Conservation (phyloP, 805 yeast genomes). For the Barnettozyma wickerhamii region DNA sequence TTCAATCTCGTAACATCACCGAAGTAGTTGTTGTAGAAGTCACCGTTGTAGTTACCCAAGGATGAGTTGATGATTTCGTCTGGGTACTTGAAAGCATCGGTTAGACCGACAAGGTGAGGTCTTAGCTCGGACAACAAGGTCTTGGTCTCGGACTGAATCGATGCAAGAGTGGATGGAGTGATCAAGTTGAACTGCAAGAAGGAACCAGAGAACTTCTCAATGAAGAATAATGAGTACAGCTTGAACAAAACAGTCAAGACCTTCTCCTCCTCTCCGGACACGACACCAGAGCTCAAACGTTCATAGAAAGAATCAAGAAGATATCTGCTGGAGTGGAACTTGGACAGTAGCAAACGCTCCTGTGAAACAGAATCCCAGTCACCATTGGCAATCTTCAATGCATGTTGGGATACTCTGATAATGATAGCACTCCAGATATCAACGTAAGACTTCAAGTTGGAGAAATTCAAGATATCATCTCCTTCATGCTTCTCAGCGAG, state of each 20-base stretch:
- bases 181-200: constrained; percentile 64
- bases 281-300: constrained; percentile 18
- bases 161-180: constrained; percentile 42
- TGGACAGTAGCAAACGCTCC: constrained; percentile 34
- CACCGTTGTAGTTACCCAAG: constrained; percentile 76
- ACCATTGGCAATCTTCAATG: constrained; percentile 28
- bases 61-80: constrained; percentile 82
- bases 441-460: constrained; percentile 15
- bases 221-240: constrained; percentile 58
- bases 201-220: constrained; percentile 67
- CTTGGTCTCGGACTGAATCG: constrained; percentile 40
- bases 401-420: constrained; percentile 28
- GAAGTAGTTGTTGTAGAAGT: constrained; percentile 77
- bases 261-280: constrained; percentile 35
- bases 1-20: constrained; percentile 51
- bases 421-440: constrained; percentile 33
- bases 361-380: constrained; percentile 35
- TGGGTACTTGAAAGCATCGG: constrained; percentile 79
- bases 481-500: constrained; percentile 27
- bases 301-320: constrained; percentile 30
- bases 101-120: constrained; percentile 67
- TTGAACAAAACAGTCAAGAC: constrained; percentile 51
- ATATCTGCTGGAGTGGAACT: constrained; percentile 37
- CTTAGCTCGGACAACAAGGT: constrained; percentile 48
- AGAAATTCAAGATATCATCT: constrained; percentile 22